phyloP scores from a whole-genome alignment of 192 early-diverging fungal species.

The Umbelopsis sp. region DNA sequence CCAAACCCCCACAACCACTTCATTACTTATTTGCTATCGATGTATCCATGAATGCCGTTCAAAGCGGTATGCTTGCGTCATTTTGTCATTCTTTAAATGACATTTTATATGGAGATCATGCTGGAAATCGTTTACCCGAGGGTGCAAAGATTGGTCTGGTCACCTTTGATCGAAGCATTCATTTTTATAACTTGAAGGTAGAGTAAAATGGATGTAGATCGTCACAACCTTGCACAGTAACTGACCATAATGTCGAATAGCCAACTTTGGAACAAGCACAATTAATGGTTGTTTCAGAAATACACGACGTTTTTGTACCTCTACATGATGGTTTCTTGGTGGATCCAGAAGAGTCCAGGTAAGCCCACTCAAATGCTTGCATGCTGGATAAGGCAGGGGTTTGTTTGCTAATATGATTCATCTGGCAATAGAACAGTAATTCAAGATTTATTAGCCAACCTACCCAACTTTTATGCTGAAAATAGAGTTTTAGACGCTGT shows the following conservation, averaged over 20 bases:
- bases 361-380: neutral
- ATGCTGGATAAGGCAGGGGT: neutral
- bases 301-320: conserved; percentile 93
- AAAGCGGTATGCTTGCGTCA: conserved; percentile 78
- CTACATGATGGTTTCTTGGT: conserved; percentile 90
- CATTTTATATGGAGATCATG: conserved; percentile 63
- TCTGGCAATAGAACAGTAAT: conserved; percentile 59
- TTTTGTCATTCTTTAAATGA: conserved; percentile 68
- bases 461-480: conserved; percentile 82
- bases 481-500: conserved; percentile 76
- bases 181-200: conserved; percentile 94
- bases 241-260: conserved; percentile 30
- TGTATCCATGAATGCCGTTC: conserved; percentile 85
- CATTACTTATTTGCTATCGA: conserved; percentile 94
- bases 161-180: conserved; percentile 87
- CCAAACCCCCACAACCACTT: conserved; percentile 65
- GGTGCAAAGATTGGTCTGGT: conserved; percentile 81
- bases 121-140: conserved; percentile 42
- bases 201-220: no score
- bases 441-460: conserved; percentile 74
- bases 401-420: no score
- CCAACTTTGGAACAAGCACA: conserved; percentile 81
- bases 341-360: conserved; percentile 78
- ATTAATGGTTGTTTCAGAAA: conserved; percentile 94
- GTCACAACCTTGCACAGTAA: no score